These are phyloP conservation scores for Thielaviopsis populi DNA, from an alignment of 2,329 filamentous ascomycete species.

Conservation along the genomic window DNA sequence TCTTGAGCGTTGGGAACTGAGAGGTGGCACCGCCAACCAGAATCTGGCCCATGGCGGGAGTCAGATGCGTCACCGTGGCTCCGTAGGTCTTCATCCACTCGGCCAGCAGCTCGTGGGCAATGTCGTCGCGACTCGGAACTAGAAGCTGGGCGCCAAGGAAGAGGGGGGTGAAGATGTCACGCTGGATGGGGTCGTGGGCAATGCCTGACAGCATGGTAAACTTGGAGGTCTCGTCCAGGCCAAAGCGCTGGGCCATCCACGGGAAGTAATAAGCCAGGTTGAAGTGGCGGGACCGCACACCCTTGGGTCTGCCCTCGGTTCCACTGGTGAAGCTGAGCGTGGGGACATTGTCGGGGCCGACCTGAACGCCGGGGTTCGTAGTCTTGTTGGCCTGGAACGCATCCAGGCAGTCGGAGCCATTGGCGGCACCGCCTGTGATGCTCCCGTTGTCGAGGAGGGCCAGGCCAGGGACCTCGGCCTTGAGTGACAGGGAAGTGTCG, in stretches of 20 bases:
- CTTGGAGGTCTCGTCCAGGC: conserved; percentile 52
- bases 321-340: conserved; percentile 64
- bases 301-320: conserved; percentile 67
- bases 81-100: conserved; percentile 73
- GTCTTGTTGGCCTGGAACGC: conserved; percentile 34
- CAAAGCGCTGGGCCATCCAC: conserved; percentile 83
- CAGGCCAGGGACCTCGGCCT: conserved; percentile 60
- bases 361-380: conserved; percentile 51
- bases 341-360: conserved; percentile 73
- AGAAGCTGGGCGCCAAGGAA: conserved; percentile 71
- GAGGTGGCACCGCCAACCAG: conserved; percentile 70
- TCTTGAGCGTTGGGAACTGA: conserved; percentile 59
- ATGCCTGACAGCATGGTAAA: conserved; percentile 82
- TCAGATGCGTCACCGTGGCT: conserved; percentile 73
- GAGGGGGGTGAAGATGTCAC: conserved; percentile 77
- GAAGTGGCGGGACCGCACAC: conserved; percentile 77
- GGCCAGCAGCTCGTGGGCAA: conserved; percentile 68
- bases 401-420: conserved; percentile 54
- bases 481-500: conserved; percentile 53
- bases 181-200: conserved; percentile 44
- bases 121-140: conserved; percentile 67
- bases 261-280: conserved; percentile 73
- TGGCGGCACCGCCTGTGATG: conserved; percentile 51
- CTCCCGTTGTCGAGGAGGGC: conserved; percentile 55
- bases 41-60: conserved; percentile 93